Base-by-base conservation (phyloP, 1,139 yeast genomes). In the Scheffersomyces illinoinensis region DNA sequence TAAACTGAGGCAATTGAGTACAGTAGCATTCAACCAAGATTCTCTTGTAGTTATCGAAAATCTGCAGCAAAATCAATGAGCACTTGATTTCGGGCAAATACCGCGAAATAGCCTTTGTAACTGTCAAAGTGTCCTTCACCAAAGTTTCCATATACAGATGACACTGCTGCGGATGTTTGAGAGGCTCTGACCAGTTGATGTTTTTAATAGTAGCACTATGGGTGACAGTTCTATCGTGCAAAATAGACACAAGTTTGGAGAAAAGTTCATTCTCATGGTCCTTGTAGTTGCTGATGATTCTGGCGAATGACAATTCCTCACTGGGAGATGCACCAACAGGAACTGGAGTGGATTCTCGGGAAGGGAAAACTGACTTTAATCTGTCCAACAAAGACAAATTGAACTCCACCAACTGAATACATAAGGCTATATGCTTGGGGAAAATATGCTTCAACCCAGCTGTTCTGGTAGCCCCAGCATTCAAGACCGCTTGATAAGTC, bases 391-490 rank as follows among this genome's bases (percentile, higher is more conserved):
- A 66, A 1, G 68, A 67, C 14, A 76, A 62, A 74, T 72, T 64
- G 77, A 79, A 72, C 75, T 84, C 73, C 75, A 81, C 66, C 73
- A 84, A 71, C 62, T 90, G 93, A 2, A 89, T 85, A 51, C 91
- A 85, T 50, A 90, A 76, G 0, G 93, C 90, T 59, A 90, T 72
- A 69, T 90, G 92, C 64, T 87, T 88, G 1, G 93, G 89, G 5
- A 92, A 88, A 54, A 90, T 90, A 66, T 89, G 93, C 64, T 85
- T 87, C 58, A 90, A 76, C 0, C 92, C 93, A 0, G 93, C 92
- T 0, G 92, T 85, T 61, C 87, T 76, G 0, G 91, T 89, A 0
- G 96, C 96, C 47, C 91, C 92, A 0, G 95, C 93, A 53, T 89
- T 90, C 52, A 90, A 75, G 12, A 90, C 88, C 4, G 91, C 84